These are phyloP conservation scores for Suhomyces bolitotheri DNA, from an alignment of 1,139 yeast species.

Conservation along the genomic window DNA sequence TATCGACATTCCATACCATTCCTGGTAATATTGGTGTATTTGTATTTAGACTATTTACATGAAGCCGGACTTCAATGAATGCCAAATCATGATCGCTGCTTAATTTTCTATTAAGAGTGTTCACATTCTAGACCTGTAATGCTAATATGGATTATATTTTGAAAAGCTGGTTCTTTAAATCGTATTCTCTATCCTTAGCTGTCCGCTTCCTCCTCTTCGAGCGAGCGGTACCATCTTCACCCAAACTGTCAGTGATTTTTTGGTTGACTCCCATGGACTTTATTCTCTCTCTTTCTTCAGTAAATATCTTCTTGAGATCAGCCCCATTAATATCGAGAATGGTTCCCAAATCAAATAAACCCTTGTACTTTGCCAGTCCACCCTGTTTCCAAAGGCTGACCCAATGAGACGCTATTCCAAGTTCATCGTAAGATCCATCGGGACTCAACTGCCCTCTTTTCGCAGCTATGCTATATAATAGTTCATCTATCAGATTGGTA, in stretches of 20 bases:
- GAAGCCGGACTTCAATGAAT: constrained; percentile 4
- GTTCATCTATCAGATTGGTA: constrained; percentile 69
- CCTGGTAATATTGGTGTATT: constrained; percentile 50
- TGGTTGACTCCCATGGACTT: constrained; percentile 29
- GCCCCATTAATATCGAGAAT: constrained; percentile 31
- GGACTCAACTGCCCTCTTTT: constrained; percentile 35
- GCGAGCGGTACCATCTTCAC: constrained; percentile 41
- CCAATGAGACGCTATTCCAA: constrained; percentile 70
- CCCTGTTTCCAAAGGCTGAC: constrained; percentile 69
- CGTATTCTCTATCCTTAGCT: constrained; percentile 49
- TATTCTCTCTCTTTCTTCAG: constrained; percentile 35
- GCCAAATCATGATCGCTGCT: background rate
- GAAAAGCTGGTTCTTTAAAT: constrained; percentile 41
- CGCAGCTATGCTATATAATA: constrained; percentile 57
- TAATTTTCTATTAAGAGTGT: too few species aligned
- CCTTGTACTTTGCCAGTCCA: constrained; percentile 31
- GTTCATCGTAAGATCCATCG: constrained; percentile 49
- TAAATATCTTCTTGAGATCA: constrained; percentile 26
- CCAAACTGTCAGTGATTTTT: constrained; percentile 36
- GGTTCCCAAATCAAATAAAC: constrained; percentile 41
- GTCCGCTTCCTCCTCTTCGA: constrained; percentile 42
- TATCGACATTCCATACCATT: constrained; percentile 13
- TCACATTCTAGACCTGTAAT: too few species aligned
- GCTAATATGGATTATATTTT: constrained; percentile 32
- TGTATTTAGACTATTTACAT: constrained; percentile 41